Evolutionary conservation across 352 stramenopile species (phyloP).

Genomic region (Phytophthora tubulina): DNA sequence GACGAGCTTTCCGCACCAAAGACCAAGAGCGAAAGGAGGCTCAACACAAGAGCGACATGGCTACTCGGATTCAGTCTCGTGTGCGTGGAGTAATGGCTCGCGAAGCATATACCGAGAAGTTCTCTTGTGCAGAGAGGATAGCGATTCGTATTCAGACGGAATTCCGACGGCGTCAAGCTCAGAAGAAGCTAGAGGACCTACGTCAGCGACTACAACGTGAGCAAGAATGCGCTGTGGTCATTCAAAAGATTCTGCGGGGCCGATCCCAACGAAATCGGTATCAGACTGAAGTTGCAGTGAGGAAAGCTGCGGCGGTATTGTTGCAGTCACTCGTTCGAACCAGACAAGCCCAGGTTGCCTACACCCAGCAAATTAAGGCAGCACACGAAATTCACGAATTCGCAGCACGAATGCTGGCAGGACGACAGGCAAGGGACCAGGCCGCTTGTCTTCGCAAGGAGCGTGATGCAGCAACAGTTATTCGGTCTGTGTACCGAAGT

Average conservation of each 20-base stretch:
- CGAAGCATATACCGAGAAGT: constrained; percentile 36
- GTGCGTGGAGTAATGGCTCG: constrained; percentile 54
- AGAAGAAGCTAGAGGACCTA: constrained; percentile 38
- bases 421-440: constrained; percentile 29
- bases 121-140: constrained; percentile 39
- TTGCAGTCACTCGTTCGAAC: constrained; percentile 54
- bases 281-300: constrained; percentile 30
- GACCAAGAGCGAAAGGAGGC: constrained; percentile 38
- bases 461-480: constrained; percentile 33
- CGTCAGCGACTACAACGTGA: constrained; percentile 38
- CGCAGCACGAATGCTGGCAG: constrained; percentile 32
- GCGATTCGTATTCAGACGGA: constrained; percentile 48
- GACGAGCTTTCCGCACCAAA: constrained; percentile 40
- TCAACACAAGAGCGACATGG: constrained; percentile 55
- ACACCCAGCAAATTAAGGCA: constrained; percentile 40
- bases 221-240: constrained; percentile 39
- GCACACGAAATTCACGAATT: constrained; percentile 46
- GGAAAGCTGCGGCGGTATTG: constrained; percentile 39
- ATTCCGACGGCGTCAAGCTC: constrained; percentile 45
- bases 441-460: constrained; percentile 24
- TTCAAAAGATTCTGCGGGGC: constrained; percentile 56
- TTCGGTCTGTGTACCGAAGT: constrained; percentile 39
- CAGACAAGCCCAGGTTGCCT: constrained; percentile 38
- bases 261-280: constrained; percentile 47
- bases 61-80: constrained; percentile 51